A percentile compares a stretch with the other conserved stretches of the same genome.
These are phyloP conservation scores for Cyclostephanos invisitatus DNA, from an alignment of 108 stramenopile species.

Conservation along the genomic window DNA sequence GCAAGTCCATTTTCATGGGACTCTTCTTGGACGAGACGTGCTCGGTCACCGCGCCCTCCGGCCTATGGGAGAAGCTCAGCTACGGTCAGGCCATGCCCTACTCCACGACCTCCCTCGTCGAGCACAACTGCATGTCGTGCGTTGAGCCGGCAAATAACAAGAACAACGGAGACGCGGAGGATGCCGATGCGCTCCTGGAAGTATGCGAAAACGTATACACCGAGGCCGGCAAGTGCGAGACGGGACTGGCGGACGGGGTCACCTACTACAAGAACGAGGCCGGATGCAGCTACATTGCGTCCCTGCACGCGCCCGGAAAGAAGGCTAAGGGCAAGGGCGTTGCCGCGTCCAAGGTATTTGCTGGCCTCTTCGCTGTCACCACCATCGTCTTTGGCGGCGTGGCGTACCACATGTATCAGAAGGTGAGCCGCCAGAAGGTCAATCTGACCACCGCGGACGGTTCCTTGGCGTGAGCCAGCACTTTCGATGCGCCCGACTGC, in stretches of 20 bases:
- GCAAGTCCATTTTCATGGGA: slow-evolving; percentile 70
- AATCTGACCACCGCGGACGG: slow-evolving; percentile 32
- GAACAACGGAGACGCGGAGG: slow-evolving; percentile 41
- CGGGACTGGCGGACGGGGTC: slow-evolving; percentile 33
- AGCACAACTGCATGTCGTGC: slow-evolving; percentile 68
- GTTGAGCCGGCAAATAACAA: slow-evolving; percentile 46
- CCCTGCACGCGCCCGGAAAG: slow-evolving; percentile 38
- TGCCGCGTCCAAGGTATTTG: slow-evolving; percentile 37
- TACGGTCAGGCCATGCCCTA: slow-evolving; percentile 70
- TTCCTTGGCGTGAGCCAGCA: neutral
- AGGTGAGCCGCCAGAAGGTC: slow-evolving; percentile 67
- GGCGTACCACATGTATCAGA: slow-evolving; percentile 68
- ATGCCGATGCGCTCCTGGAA: slow-evolving; percentile 54
- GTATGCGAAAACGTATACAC: slow-evolving; percentile 68
- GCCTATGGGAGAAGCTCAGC: slow-evolving; percentile 58
- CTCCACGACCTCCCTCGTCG: slow-evolving; percentile 55
- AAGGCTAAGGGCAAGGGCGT: neutral
- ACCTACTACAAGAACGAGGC: slow-evolving; percentile 63
- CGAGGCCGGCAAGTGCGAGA: slow-evolving; percentile 77
- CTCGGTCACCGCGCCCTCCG: slow-evolving; percentile 51
- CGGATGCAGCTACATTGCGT: slow-evolving; percentile 70
- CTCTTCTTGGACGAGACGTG: slow-evolving; percentile 78
- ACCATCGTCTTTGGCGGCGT: slow-evolving; percentile 63
- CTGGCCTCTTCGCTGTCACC: slow-evolving; percentile 62
- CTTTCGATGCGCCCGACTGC: neutral